phyloP scores from a whole-genome alignment of 169 alveolate species.

The Miamiensis avidus region DNA sequence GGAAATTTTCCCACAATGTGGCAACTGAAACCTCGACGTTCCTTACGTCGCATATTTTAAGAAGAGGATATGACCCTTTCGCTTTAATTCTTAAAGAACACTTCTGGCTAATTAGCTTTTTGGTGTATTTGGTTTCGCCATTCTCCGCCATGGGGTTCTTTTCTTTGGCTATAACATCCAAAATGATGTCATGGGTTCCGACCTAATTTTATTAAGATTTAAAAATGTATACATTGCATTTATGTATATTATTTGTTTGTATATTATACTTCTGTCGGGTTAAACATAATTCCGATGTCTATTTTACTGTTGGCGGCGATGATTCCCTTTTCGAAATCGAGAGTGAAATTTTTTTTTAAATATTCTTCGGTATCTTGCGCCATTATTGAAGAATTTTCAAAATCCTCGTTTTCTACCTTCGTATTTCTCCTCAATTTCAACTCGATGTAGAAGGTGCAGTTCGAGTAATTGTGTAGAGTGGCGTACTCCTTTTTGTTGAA shows the following conservation, averaged over 20 bases:
- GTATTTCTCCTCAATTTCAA: conserved; percentile 63
- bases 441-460: conserved; percentile 75
- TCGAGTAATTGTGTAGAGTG: conserved; percentile 66
- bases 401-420: conserved; percentile 40
- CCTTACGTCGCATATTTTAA: conserved; percentile 80
- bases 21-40: conserved; percentile 74
- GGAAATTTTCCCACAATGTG: conserved; percentile 81
- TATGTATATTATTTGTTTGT: too few relatives aligned
- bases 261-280: conserved; percentile 63
- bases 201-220: too few relatives aligned
- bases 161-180: conserved; percentile 76
- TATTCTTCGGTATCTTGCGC: conserved; percentile 33
- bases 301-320: conserved; percentile 78
- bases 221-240: too few relatives aligned
- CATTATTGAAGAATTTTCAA: conserved; percentile 47
- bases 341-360: conserved; percentile 59
- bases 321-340: conserved; percentile 78
- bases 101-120: conserved; percentile 54
- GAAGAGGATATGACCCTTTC: conserved; percentile 79
- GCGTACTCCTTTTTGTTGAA: conserved; percentile 70
- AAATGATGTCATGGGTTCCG: conserved; percentile 66
- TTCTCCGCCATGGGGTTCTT: conserved; percentile 64
- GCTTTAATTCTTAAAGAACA: conserved; percentile 74
- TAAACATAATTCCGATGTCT: conserved; percentile 76
- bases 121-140: conserved; percentile 44